Conservation (phyloP, 2,329 filamentous ascomycete genomes). For the Colletotrichum spinosum region DNA sequence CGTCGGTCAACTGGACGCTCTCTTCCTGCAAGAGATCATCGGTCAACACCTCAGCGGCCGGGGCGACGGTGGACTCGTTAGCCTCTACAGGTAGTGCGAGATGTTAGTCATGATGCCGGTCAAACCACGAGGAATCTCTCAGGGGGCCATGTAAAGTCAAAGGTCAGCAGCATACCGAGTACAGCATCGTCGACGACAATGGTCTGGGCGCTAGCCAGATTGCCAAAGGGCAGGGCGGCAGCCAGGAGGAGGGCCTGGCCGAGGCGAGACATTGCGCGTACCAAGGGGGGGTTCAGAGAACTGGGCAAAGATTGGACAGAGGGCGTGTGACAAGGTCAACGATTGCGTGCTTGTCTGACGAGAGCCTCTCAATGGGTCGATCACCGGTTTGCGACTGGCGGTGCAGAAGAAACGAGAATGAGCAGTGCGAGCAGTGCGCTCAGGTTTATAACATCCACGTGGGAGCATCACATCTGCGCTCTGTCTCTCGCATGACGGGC, state of each 20-base stretch:
- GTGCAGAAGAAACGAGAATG: constrained; percentile 5
- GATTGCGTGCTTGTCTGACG: constrained; percentile 11
- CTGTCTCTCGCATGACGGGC: background rate
- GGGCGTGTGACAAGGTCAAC: background rate
- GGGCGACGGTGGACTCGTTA: constrained; percentile 14
- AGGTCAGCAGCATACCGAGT: constrained; percentile 13
- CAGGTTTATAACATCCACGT: constrained; percentile 24
- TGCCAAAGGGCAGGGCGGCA: constrained; percentile 7
- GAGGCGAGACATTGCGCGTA: constrained; percentile 18
- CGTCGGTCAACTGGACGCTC: constrained; percentile 42
- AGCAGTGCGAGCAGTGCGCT: background rate
- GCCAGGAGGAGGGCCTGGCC: constrained; percentile 22
- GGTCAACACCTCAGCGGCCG: constrained; percentile 1
- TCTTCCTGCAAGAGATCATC: constrained; percentile 18
- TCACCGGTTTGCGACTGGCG: constrained; percentile 20
- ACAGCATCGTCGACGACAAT: constrained; percentile 21
- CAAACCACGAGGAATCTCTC: background rate
- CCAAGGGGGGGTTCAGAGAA: constrained; percentile 2
- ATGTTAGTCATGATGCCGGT: constrained; percentile 1
- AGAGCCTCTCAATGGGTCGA: constrained; percentile 14
- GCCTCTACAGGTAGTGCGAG: background rate
- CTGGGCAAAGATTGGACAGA: constrained; percentile 21
- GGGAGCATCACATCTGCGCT: constrained; percentile 15
- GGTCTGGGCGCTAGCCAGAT: constrained; percentile 13
- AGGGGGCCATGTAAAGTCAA: constrained; percentile 1